Evolutionary conservation across 2,329 filamentous ascomycete genomes (phyloP), one percentile per base, ranked within the genome.

Genomic region (Epichloe bromicola): DNA sequence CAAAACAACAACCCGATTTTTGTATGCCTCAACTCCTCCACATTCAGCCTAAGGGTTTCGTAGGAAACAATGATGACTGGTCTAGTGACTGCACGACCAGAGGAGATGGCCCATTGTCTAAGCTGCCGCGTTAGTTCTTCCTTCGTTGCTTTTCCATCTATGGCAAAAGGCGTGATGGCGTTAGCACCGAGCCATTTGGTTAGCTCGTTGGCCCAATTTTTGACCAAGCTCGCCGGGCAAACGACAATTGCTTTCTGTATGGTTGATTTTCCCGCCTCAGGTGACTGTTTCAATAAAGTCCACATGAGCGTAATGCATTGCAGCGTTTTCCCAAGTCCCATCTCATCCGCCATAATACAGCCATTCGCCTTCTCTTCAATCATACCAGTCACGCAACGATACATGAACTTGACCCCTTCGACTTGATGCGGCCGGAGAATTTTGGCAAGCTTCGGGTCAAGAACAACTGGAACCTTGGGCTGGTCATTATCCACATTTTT

Each of bases 271-370:
- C 93, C 93, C n/a, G 91, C 88, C 40, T 96, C 88, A 0, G 93
- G 88, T 0, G 90, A 95, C 63, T 98, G 93, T 66, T 96, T 97
- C 15, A 98, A 71, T 1, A 98, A 70, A 1, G 93, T 98, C 93
- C 93, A 98, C 75, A 98, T 84, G 47, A 98, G 76, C 0, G 93
- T 80, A 61, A 98, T 98, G 67, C 93, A 98, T 72, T 98, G 93
- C 42, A 98, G 70, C 17, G 93, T 98, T 71, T 98, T 98, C 51
- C 93, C 93, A 33, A 98, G 72, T 59, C 93, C 93, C 93, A 98
- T 98, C 65, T 96, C 93, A 65, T 98, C 93, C 49, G 93, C 93
- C 93, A 98, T 98, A 65, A 98, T 98, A 68, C 93, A 98, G 2
- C 93, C 93, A 65, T 96, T 87, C 46, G 93, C 93, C 60, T 91